Evolutionary conservation across 164 flowering plant genomes (phyloP).

Genomic region (Platanus orientalis): DNA sequence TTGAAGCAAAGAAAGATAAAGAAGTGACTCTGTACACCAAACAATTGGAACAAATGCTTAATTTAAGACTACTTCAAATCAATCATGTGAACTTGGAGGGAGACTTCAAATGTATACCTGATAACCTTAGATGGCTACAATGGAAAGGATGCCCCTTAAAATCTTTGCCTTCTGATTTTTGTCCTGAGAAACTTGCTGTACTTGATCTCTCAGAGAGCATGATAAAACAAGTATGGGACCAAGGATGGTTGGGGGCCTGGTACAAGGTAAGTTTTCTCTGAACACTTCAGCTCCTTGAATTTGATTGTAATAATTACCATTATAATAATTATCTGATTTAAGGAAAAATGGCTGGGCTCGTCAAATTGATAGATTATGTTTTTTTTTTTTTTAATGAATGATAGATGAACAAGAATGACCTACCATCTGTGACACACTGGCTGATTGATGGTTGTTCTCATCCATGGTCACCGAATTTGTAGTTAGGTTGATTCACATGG

Average conservation of each 20-base stretch:
- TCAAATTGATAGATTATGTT: no score
- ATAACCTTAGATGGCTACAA: conserved; percentile 37
- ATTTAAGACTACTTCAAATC: conserved; percentile 40
- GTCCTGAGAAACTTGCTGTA: conserved; percentile 25
- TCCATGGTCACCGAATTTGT: no score
- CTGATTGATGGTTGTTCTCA: no score
- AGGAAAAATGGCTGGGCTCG: no score
- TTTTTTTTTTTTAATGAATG: no score
- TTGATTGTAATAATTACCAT: no score
- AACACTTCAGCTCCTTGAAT: no score
- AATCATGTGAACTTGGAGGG: conserved; percentile 28
- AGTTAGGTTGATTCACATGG: no score
- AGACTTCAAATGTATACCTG: conserved; percentile 23
- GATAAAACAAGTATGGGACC: conserved; percentile 20
- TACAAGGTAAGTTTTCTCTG: no score
- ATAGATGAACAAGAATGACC: no score
- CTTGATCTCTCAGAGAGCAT: conserved; percentile 49
- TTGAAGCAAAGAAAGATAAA: conserved; percentile 6
- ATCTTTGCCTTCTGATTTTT: conserved; percentile 27
- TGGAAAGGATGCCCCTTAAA: conserved; percentile 36
- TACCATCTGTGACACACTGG: no score
- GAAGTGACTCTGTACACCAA: conserved; percentile 15
- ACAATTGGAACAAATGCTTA: conserved; percentile 24
- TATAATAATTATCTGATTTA: no score
- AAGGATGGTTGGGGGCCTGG: background rate